Conservation (phyloP, 257 asterid genomes). For the Rhazya stricta region DNA sequence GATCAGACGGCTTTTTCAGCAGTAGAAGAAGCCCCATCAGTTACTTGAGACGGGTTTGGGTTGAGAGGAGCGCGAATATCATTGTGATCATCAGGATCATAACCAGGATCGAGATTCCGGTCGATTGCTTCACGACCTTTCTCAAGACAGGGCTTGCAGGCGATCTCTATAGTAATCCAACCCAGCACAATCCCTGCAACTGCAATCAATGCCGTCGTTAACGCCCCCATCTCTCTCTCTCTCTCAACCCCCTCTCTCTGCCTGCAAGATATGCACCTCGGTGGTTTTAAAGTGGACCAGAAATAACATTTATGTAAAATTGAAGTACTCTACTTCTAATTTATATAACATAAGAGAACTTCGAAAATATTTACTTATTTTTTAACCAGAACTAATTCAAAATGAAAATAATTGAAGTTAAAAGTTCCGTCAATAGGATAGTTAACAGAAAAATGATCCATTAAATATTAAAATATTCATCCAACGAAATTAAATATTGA, state of each 20-base stretch:
- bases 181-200: slow-evolving; percentile 69
- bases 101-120: slow-evolving; percentile 82
- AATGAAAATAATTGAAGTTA: too few relatives aligned
- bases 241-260: background rate
- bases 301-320: too few relatives aligned
- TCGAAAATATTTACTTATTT: too few relatives aligned
- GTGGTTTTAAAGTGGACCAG: too few relatives aligned
- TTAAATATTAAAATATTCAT: too few relatives aligned
- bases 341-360: too few relatives aligned
- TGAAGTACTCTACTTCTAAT: too few relatives aligned
- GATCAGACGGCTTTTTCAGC: slow-evolving; percentile 37
- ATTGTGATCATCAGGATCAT: slow-evolving; percentile 71
- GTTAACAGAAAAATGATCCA: too few relatives aligned
- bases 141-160: slow-evolving; percentile 93
- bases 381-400: too few relatives aligned
- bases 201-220: slow-evolving; percentile 79
- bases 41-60: slow-evolving; percentile 24
- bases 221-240: slow-evolving; percentile 51
- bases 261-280: background rate
- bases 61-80: slow-evolving; percentile 54
- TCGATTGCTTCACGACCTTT: slow-evolving; percentile 86
- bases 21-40: slow-evolving; percentile 24
- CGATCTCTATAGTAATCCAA: slow-evolving; percentile 83
- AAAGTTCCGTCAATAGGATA: too few relatives aligned
- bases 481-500: too few relatives aligned